Conservation (phyloP, 495 filamentous ascomycete genomes). For the Neurospora sp. region DNA sequence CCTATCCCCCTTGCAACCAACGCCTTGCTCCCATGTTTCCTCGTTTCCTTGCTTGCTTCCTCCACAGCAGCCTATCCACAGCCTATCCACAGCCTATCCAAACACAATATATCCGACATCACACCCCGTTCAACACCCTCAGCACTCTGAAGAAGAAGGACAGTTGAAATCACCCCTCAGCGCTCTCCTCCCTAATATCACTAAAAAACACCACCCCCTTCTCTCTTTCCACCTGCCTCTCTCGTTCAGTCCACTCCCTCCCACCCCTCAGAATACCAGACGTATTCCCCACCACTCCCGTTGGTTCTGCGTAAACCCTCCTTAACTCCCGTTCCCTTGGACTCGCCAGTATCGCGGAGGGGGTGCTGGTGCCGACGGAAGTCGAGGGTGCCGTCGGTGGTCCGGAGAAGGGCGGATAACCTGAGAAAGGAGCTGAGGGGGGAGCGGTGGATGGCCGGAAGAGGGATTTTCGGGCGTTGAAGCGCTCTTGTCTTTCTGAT, state of each 20-base stretch:
- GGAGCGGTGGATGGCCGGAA: not conserved
- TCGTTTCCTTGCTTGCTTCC: not conserved
- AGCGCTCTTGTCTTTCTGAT: no score
- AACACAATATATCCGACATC: not conserved
- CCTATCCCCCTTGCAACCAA: not conserved
- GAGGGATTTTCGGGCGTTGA: not conserved
- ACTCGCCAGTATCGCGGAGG: conserved; percentile 19
- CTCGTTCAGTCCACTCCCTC: not conserved
- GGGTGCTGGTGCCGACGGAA: conserved; percentile 14
- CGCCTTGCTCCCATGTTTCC: not conserved
- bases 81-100: not conserved
- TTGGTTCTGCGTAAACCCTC: conserved; percentile 6
- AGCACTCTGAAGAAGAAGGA: no score
- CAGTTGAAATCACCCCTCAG: conserved; percentile 5
- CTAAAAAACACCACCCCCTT: conserved; percentile 16
- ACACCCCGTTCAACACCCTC: not conserved
- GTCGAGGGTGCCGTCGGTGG: not conserved
- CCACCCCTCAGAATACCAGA: not conserved
- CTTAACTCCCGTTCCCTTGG: conserved; percentile 22
- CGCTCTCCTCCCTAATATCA: conserved; percentile 14
- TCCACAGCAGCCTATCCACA: not conserved
- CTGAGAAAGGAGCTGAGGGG: no score
- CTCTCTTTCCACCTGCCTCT: conserved; percentile 1
- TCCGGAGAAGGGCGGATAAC: not conserved
- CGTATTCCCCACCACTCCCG: not conserved